phyloP scores from a whole-genome alignment of 768 basidiomycete species.

The Phylloporus sp. region DNA sequence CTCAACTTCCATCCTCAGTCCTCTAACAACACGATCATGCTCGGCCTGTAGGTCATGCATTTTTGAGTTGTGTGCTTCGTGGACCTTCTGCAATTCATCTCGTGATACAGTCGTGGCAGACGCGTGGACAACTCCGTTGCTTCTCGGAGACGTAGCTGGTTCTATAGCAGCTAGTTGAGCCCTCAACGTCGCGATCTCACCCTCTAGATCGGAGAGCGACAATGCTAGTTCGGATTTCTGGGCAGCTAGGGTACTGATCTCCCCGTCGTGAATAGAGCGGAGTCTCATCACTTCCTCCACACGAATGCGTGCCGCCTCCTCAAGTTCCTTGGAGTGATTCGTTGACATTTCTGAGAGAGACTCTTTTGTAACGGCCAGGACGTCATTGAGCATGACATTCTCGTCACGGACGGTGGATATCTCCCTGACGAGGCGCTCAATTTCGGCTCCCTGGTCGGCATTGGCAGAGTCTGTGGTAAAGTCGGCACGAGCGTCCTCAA shows the following conservation, averaged over 20 bases:
- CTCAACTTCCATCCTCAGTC: constrained; percentile 55
- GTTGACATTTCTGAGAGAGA: constrained; percentile 67
- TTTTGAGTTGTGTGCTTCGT: constrained; percentile 84
- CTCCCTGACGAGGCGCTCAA: constrained; percentile 54
- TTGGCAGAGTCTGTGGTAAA: constrained; percentile 37
- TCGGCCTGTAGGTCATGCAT: constrained; percentile 68
- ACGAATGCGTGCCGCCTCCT: constrained; percentile 66
- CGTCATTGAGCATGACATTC: constrained; percentile 58
- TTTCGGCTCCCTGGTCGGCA: constrained; percentile 51
- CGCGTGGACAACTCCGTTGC: constrained; percentile 44
- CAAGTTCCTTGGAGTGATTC: constrained; percentile 69
- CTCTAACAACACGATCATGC: constrained; percentile 56
- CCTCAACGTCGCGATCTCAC: constrained; percentile 64
- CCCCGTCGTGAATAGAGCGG: constrained; percentile 55
- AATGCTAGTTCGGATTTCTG: constrained; percentile 63
- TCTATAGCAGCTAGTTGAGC: constrained; percentile 51
- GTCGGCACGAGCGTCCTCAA: constrained; percentile 58
- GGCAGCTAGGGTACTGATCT: constrained; percentile 49
- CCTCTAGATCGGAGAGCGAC: constrained; percentile 70
- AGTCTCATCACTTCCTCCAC: constrained; percentile 69
- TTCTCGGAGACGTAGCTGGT: constrained; percentile 46
- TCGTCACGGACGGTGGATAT: constrained; percentile 67
- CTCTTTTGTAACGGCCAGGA: constrained; percentile 63
- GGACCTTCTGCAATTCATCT: constrained; percentile 72
- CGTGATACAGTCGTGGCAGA: constrained; percentile 52